Base-by-base conservation (phyloP, 768 basidiomycete species). In the Dacryopinax primogenitus region DNA sequence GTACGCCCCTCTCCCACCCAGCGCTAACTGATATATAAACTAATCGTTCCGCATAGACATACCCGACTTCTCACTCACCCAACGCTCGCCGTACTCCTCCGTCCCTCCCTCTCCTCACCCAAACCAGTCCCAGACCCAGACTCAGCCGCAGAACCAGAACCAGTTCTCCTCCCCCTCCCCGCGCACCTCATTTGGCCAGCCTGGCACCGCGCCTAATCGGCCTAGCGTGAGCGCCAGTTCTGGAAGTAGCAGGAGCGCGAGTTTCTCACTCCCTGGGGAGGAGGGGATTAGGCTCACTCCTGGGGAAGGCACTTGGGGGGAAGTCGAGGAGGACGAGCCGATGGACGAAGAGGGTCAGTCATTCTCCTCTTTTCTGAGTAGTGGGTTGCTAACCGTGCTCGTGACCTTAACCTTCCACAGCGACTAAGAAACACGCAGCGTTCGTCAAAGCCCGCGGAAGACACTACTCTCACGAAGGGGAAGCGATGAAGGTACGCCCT, bases 381-480 rank as follows among this genome's bases (percentile, higher is more conserved):
- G 21, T 66, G 63, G 68, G 61, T 12, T 18, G 41, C 36, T 23
- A 21, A 23, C n/a, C 13, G 44, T 62, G 62, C 63, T 15, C 67
- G 63, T 37, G n/a, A 26, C 13, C 23, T n/a, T n/a, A 28, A 9
- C 28, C 16, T 66, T 23, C 41, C 18, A 41, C 68, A 92, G 90
- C 90, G 66, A 85, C 85, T 58, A 86, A 82, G 36, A 91, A 90
- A 76, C 90, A 89, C 70, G 88, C 85, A 15, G 90, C 79, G 26
- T 92, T 92, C 70, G 79, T 91, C 33, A 82, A 83, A 68, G 90
- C 89, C 26, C 82, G 90, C 26, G 88, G 87, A 64, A 80, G 88
- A 64, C 91, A 92, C 71, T 92, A 92, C 70, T 91, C 90, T 3
- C 92, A 92, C 62, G 91, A 93, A 72, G 91, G 88, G 1, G 88